A percentile compares a stretch with the other conserved stretches of the same genome.
phyloP scores from a whole-genome alignment of 1,284 basidiomycete genomes.

The Naganishia sp. region DNA sequence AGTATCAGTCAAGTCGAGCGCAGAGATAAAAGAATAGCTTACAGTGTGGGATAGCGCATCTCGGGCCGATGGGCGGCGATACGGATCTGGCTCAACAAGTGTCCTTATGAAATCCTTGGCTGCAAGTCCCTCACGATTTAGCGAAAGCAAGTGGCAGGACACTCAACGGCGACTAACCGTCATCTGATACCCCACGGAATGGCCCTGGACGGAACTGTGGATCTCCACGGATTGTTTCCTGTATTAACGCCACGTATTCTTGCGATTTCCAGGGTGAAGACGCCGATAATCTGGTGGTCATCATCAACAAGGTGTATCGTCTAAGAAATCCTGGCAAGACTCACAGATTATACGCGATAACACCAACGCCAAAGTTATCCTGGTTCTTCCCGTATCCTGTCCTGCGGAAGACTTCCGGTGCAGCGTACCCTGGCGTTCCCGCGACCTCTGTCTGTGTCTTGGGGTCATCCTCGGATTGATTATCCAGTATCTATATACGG shows the following conservation, averaged over 20 bases:
- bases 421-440: conserved; percentile 36
- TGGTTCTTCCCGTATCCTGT: conserved; percentile 35
- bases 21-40: conserved; percentile 6
- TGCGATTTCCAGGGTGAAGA: conserved; percentile 32
- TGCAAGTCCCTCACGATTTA: not conserved
- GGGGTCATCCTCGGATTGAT: conserved; percentile 27
- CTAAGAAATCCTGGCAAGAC: not conserved
- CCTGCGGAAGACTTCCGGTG: conserved; percentile 31
- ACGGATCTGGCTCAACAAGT: conserved; percentile 26
- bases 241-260: conserved; percentile 29
- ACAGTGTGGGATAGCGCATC: conserved; percentile 25
- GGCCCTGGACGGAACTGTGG: conserved; percentile 28
- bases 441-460: conserved; percentile 33
- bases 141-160: not conserved
- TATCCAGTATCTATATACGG: conserved; percentile 26
- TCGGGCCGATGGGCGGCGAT: conserved; percentile 29
- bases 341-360: conserved; percentile 35
- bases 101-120: conserved; percentile 30
- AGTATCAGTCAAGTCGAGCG: not conserved
- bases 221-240: conserved; percentile 31
- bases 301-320: too few relatives aligned
- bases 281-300: conserved; percentile 25
- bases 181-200: conserved; percentile 33
- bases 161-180: conserved; percentile 19
- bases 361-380: conserved; percentile 34